phyloP scores from a whole-genome alignment of 2,329 filamentous ascomycete genomes.

The Cercospora berteroae region DNA sequence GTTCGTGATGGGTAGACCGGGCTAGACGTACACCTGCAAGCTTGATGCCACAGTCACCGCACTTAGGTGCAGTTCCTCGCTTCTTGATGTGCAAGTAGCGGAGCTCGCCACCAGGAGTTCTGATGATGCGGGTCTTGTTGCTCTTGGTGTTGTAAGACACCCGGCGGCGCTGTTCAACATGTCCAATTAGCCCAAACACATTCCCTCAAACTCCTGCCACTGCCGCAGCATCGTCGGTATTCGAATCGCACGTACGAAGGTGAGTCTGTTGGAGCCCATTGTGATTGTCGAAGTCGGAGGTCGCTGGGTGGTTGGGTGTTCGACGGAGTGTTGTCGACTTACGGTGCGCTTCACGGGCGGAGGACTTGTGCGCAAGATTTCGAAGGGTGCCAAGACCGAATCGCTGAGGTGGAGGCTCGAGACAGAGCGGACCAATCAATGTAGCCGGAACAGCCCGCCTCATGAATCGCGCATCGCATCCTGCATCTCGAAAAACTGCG shows the following conservation, averaged over 20 bases:
- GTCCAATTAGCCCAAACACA: conserved; percentile 13
- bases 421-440: not conserved
- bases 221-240: conserved; percentile 7
- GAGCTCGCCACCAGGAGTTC: conserved; percentile 94
- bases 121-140: conserved; percentile 93
- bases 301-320: conserved; percentile 13
- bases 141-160: conserved; percentile 90
- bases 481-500: conserved; percentile 9
- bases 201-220: conserved; percentile 15
- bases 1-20: not conserved
- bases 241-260: conserved; percentile 51
- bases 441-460: not conserved
- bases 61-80: conserved; percentile 96
- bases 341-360: not conserved
- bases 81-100: conserved; percentile 99
- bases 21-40: conserved; percentile 84
- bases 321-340: conserved; percentile 12
- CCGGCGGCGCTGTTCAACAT: conserved; percentile 50
- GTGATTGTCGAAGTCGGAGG: conserved; percentile 34
- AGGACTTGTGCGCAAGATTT: conserved; percentile 2
- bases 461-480: conserved; percentile 8
- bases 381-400: conserved; percentile 1
- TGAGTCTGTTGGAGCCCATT: conserved; percentile 56
- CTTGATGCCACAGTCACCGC: conserved; percentile 98
- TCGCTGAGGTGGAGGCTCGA: not conserved